Conservation (phyloP, 768 basidiomycete genomes). For the Leccinellum luteum region DNA sequence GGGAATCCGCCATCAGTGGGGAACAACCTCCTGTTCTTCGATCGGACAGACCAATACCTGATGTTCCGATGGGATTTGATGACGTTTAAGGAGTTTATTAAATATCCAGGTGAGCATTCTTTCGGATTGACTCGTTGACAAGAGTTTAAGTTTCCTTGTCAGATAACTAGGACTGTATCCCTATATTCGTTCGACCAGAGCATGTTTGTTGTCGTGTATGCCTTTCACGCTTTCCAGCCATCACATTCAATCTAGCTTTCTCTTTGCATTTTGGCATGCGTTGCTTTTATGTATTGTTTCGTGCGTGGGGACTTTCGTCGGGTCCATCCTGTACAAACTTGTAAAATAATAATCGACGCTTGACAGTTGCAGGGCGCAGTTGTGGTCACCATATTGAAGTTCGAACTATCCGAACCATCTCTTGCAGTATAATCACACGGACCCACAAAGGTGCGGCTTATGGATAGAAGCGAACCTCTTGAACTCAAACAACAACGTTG, state of each 20-base stretch:
- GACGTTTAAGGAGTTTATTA: slow-evolving; percentile 18
- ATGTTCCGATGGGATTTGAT: slow-evolving; percentile 31
- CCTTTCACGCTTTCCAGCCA: neutral
- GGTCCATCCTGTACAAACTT: neutral
- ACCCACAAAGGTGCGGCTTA: neutral
- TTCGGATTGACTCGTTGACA: neutral
- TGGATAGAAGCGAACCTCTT: neutral
- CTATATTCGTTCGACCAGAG: slow-evolving; percentile 11
- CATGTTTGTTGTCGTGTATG: neutral
- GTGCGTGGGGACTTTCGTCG: neutral
- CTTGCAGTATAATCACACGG: neutral
- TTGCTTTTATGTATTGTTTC: slow-evolving; percentile 5
- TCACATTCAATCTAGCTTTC: neutral
- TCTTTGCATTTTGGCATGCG: slow-evolving; percentile 3
- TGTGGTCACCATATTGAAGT: neutral
- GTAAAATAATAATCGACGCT: slow-evolving; percentile 1
- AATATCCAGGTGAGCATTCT: slow-evolving; percentile 8
- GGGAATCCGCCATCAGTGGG: slow-evolving; percentile 23
- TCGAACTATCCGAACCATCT: neutral
- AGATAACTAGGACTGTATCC: neutral
- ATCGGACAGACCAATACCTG: slow-evolving; percentile 18
- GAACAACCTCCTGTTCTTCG: slow-evolving; percentile 12
- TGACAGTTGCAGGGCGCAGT: neutral
- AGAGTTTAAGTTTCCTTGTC: neutral
- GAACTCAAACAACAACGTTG: slow-evolving; percentile 6